Evolutionary conservation across 2,329 filamentous ascomycete species (phyloP).

Genomic region (Graphilbum sp.): DNA sequence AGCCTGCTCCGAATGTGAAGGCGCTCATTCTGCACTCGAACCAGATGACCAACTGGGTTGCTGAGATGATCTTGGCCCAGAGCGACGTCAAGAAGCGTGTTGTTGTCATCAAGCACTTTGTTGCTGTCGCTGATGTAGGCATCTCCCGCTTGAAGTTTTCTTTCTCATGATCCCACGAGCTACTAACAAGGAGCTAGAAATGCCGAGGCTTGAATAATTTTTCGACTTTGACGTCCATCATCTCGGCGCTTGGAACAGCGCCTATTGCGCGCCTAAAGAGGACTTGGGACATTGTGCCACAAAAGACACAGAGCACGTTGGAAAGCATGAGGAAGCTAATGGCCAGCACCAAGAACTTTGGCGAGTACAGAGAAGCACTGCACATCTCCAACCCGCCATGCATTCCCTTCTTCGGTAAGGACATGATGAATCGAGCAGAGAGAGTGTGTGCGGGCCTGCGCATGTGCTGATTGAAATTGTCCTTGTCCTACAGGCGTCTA

Average conservation of each 20-base stretch:
- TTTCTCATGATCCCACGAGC: not conserved
- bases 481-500: conserved; percentile 61
- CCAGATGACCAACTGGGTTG: conserved; percentile 98
- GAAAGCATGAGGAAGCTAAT: conserved; percentile 90
- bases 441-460: not conserved
- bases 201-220: conserved; percentile 90
- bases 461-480: too few relatives aligned
- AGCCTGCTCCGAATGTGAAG: conserved; percentile 88
- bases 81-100: conserved; percentile 90
- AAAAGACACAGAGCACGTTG: conserved; percentile 61
- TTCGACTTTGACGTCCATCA: conserved; percentile 92
- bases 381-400: conserved; percentile 91
- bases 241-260: conserved; percentile 85
- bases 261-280: conserved; percentile 86
- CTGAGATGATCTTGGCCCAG: conserved; percentile 95
- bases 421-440: too few relatives aligned
- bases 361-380: conserved; percentile 83
- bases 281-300: conserved; percentile 88
- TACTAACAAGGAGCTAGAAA: conserved; percentile 53
- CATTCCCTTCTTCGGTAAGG: conserved; percentile 92
- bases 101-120: conserved; percentile 96
- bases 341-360: conserved; percentile 96
- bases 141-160: not conserved
- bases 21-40: conserved; percentile 94
- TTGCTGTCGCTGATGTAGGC: conserved; percentile 82